Evolutionary conservation across 1,284 basidiomycete species (phyloP), one percentile per base, ranked within the genome.

Genomic region (Xerocomus minutiporus): DNA sequence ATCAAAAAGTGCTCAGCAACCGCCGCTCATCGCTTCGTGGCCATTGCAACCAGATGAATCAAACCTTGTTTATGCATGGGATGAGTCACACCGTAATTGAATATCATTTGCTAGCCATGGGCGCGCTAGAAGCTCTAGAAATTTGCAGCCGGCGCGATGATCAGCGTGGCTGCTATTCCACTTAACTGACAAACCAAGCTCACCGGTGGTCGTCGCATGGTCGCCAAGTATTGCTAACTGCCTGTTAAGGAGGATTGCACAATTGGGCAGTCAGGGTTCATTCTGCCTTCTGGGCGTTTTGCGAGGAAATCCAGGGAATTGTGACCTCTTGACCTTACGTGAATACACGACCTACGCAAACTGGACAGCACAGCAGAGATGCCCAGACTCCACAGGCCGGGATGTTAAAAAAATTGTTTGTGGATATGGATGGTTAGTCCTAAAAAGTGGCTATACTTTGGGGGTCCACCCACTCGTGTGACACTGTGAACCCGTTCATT

Each of bases 181-280:
- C 52, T 58, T 38, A 32, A 51, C 20, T 51, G 45, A 53, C 56
- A 25, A 47, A 50, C 52, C 44, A 53, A 53, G 5, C 13, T 17
- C 13, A 51, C 28, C 28, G 15, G n/a, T 36, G 48, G 41, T 49
- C 17, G 8, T 20, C 36, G 8, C 47, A 44, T 41, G 9, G 40
- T 20, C 6, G 28, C 28, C 46, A 38, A 40, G 40, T 40, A 38
- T 26, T 5, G 17, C 23, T 44, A 40, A 42, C 36, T 42, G 26
- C 25, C 29, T 53, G 46, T 8, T 8, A 29, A 50, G 34, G 28
- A 48, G 28, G 15, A 47, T 46, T 31, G 17, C 35, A 39, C 20
- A 53, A 36, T 23, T 35, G 11, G 8, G 28, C n/a, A 8, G 36
- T 15, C n/a, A 40, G 17, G 11, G 20, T 23, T 17, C 20, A 23